These are phyloP conservation scores for Xanthoparmelia taractica DNA, from an alignment of 495 filamentous ascomycete species.

Conservation along the genomic window DNA sequence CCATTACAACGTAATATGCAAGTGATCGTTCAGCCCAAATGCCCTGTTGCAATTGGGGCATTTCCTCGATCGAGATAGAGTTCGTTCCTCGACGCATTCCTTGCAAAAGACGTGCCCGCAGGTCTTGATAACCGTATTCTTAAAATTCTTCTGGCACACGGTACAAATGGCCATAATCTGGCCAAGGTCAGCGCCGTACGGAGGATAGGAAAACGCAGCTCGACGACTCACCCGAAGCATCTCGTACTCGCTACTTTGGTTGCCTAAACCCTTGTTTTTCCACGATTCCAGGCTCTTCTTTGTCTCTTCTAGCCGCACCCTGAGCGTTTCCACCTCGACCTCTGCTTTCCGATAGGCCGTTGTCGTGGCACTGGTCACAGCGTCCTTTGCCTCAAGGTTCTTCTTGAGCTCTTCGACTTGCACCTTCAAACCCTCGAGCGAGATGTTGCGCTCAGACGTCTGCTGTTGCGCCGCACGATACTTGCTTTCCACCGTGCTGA, in stretches of 20 bases:
- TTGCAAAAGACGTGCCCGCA: constrained; percentile 97
- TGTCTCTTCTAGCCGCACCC: constrained; percentile 63
- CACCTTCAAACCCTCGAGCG: constrained; percentile 61
- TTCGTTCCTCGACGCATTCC: constrained; percentile 77
- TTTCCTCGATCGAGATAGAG: constrained; percentile 81
- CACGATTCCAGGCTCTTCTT: constrained; percentile 70
- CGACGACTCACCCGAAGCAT: constrained; percentile 64
- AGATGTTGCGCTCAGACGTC: constrained; percentile 56
- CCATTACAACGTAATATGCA: constrained; percentile 52
- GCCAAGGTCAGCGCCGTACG: not conserved
- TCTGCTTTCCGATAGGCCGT: constrained; percentile 63
- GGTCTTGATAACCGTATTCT: constrained; percentile 83
- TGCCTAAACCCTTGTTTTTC: constrained; percentile 72
- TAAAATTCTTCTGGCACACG: constrained; percentile 83
- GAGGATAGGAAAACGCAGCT: constrained; percentile 1
- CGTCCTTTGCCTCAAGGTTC: constrained; percentile 65
- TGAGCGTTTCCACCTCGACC: constrained; percentile 62
- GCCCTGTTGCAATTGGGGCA: constrained; percentile 87
- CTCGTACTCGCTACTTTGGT: constrained; percentile 72
- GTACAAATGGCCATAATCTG: constrained; percentile 83
- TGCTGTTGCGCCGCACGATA: constrained; percentile 64
- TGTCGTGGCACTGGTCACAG: constrained; percentile 42
- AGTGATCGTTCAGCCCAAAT: constrained; percentile 85
- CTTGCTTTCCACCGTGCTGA: constrained; percentile 57
- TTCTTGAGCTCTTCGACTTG: constrained; percentile 71